phyloP scores from a whole-genome alignment of 106 monocot genomes.

The Xerophyta viscosa region DNA sequence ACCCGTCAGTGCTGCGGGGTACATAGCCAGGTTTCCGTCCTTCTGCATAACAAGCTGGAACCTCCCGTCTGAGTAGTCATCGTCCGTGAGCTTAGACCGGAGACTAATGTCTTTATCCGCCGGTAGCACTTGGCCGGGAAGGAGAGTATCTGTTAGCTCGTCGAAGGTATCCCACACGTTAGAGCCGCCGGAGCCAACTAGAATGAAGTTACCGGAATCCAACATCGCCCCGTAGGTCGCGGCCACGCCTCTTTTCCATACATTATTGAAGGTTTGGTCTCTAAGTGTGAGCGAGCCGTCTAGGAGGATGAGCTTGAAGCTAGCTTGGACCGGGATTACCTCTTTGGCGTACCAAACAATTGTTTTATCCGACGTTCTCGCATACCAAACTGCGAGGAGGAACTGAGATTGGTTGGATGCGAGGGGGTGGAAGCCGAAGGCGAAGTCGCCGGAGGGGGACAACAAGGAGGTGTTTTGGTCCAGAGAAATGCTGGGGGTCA shows the following conservation, averaged over 20 bases:
- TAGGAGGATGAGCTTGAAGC: constrained; percentile 1
- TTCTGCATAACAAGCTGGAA: background rate
- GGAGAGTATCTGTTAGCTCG: background rate
- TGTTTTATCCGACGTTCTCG: constrained; percentile 21
- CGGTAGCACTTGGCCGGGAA: background rate
- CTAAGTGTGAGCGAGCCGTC: constrained; percentile 11
- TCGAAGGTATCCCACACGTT: constrained; percentile 9
- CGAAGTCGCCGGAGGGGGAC: constrained; percentile 47
- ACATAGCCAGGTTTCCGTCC: background rate
- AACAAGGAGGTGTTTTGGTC: constrained; percentile 10
- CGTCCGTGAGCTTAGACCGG: background rate
- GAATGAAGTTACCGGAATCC: constrained; percentile 36
- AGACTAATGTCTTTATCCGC: background rate
- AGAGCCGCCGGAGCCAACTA: background rate
- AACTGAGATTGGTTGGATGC: constrained; percentile 11
- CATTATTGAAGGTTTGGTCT: background rate
- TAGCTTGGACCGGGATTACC: background rate
- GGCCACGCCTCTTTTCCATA: constrained; percentile 7
- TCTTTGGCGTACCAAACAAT: constrained; percentile 25
- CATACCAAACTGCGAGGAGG: constrained; percentile 37
- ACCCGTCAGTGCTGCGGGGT: background rate
- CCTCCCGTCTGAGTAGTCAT: background rate
- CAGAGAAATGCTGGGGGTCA: constrained; percentile 16
- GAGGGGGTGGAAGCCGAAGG: constrained; percentile 37
- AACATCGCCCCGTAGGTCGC: constrained; percentile 16